A percentile compares a stretch with the other conserved stretches of the same genome.
Conservation (phyloP, 2,329 filamentous ascomycete species). For the Alternaria conjuncta region DNA sequence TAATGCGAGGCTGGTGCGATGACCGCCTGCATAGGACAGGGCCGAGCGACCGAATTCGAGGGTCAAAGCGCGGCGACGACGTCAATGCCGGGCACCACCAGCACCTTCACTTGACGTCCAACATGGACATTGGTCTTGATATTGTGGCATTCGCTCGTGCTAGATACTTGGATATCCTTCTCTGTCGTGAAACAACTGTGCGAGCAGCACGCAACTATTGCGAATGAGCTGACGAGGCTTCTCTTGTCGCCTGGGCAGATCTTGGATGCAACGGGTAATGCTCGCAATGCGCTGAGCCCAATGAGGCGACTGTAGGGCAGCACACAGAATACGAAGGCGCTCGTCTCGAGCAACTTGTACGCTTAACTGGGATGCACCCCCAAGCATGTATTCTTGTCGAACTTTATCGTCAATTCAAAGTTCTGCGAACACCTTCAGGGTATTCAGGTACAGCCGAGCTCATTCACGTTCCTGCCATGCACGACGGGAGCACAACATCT, state of each 20-base stretch:
- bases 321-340: not conserved
- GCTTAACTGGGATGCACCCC: not conserved
- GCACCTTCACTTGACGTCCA: not conserved
- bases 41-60: slow-evolving; percentile 14
- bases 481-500: not conserved
- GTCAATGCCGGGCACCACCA: slow-evolving; percentile 6
- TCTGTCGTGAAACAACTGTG: not conserved
- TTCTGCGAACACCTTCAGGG: not conserved
- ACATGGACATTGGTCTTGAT: not conserved
- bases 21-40: slow-evolving; percentile 9
- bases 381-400: not conserved
- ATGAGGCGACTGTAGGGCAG: not conserved
- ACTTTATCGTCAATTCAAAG: not conserved
- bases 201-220: not conserved
- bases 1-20: slow-evolving; percentile 18
- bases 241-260: slow-evolving; percentile 7
- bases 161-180: not conserved
- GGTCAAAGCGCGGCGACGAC: slow-evolving; percentile 16
- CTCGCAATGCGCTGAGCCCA: not conserved
- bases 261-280: slow-evolving; percentile 8
- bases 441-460: not conserved
- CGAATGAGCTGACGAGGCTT: slow-evolving; percentile 8
- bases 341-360: not conserved
- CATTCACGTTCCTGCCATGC: not conserved
- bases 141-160: not conserved